Conservation (phyloP, 495 filamentous ascomycete species). For the Cudoniella acicularis region DNA sequence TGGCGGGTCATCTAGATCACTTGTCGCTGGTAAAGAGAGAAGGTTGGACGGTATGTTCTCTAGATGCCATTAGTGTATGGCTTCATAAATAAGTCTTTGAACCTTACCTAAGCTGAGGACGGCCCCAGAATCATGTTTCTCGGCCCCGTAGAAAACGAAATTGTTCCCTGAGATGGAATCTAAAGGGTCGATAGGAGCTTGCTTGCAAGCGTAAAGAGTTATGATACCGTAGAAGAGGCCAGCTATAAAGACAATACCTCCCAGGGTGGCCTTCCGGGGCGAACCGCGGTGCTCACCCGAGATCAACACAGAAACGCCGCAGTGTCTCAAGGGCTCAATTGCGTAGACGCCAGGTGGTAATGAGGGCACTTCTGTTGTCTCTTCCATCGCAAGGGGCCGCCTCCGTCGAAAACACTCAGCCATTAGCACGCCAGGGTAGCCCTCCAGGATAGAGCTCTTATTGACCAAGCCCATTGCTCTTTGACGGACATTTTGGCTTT, state of each 20-base stretch:
- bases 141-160: neutral
- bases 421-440: constrained; percentile 7
- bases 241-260: constrained; percentile 4
- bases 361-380: neutral
- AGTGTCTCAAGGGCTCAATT: neutral
- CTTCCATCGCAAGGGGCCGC: neutral
- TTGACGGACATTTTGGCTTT: constrained; percentile 6
- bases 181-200: neutral
- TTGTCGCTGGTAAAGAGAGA: neutral
- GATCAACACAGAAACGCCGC: constrained; percentile 3
- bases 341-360: neutral
- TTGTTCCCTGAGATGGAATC: neutral
- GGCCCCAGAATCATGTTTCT: constrained; percentile 1
- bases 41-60: neutral
- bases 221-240: neutral
- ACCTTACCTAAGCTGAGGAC: neutral
- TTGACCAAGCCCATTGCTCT: constrained; percentile 9
- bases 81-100: neutral
- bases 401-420: constrained; percentile 11
- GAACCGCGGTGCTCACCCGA: neutral
- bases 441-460: neutral
- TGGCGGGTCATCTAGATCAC: neutral
- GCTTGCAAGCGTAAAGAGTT: constrained; percentile 3
- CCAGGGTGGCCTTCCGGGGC: constrained; percentile 4
- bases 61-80: neutral